Evolutionary conservation across 2,329 filamentous ascomycete genomes (phyloP).

Genomic region (Aspergillus unguis): DNA sequence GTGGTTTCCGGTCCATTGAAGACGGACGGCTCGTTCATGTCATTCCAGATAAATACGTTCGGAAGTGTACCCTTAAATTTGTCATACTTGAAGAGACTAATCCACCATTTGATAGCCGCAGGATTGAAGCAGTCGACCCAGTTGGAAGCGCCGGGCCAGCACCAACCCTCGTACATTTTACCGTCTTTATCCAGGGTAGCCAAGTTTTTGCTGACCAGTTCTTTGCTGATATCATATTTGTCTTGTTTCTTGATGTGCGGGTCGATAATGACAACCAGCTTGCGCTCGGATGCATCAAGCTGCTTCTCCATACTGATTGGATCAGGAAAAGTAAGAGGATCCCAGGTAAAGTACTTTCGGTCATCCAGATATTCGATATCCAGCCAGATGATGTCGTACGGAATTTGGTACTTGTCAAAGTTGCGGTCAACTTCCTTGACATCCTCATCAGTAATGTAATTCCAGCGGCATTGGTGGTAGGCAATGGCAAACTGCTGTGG

Average conservation of each 20-base stretch:
- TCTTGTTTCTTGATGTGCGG: conserved; percentile 94
- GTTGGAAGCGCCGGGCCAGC: conserved; percentile 95
- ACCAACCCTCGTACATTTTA: conserved; percentile 91
- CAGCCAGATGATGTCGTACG: conserved; percentile 98
- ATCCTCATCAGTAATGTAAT: conserved; percentile 95
- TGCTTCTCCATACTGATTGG: conserved; percentile 85
- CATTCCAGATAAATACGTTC: conserved; percentile 97
- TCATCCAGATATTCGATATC: conserved; percentile 97
- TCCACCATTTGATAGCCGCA: conserved; percentile 90
- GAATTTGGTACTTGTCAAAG: conserved; percentile 92
- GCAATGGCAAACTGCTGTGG: conserved; percentile 89
- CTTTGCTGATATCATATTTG: conserved; percentile 70
- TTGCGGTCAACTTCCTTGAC: conserved; percentile 94
- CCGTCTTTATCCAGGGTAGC: conserved; percentile 87
- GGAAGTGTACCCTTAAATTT: conserved; percentile 78
- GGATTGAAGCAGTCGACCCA: conserved; percentile 97
- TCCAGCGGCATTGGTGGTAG: conserved; percentile 98
- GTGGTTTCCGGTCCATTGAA: conserved; percentile 98
- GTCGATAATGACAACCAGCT: conserved; percentile 92
- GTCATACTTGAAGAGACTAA: conserved; percentile 78
- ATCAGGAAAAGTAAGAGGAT: conserved; percentile 80
- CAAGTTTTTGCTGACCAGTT: conserved; percentile 78
- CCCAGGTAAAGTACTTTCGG: conserved; percentile 98
- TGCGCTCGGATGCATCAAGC: conserved; percentile 77
- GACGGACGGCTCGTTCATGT: conserved; percentile 99